A percentile compares a stretch with the other conserved stretches of the same genome.
phyloP scores from a whole-genome alignment of 805 yeast genomes.

The Yamadazyma ubonensis region DNA sequence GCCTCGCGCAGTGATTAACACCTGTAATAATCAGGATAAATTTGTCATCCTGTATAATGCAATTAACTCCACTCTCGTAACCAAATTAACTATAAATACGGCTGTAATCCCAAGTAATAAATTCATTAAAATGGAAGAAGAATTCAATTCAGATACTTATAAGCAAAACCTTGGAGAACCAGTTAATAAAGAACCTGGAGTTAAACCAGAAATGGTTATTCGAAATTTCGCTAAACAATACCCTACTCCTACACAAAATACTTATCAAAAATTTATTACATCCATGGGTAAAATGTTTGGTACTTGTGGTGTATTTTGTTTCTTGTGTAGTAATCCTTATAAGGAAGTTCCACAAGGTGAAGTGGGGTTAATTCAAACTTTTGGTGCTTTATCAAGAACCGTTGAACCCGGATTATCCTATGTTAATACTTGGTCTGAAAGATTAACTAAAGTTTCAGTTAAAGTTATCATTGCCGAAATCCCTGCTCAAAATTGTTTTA shows the following conservation, averaged over 20 bases:
- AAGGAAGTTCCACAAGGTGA: slow-evolving; percentile 61
- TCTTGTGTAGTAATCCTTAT: slow-evolving; percentile 59
- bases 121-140: slow-evolving; percentile 10
- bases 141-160: slow-evolving; percentile 8
- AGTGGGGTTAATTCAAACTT: slow-evolving; percentile 65
- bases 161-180: no score
- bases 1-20: no score
- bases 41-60: no score
- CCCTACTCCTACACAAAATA: slow-evolving; percentile 38
- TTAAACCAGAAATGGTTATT: slow-evolving; percentile 41
- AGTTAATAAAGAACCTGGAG: slow-evolving; percentile 22
- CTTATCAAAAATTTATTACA: slow-evolving; percentile 42
- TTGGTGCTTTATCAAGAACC: slow-evolving; percentile 62
- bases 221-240: slow-evolving; percentile 42
- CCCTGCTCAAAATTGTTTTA: slow-evolving; percentile 66
- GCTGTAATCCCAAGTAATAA: background rate
- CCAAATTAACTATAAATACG: slow-evolving; percentile 3
- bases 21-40: no score
- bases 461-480: slow-evolving; percentile 61
- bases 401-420: slow-evolving; percentile 69
- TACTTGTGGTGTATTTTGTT: slow-evolving; percentile 54
- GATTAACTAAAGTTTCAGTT: slow-evolving; percentile 48
- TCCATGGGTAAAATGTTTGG: slow-evolving; percentile 51
- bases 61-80: no score
- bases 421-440: slow-evolving; percentile 66